A percentile compares a stretch with the other conserved stretches of the same genome.
Evolutionary conservation across 495 filamentous ascomycete genomes (phyloP).

Genomic region (Penicillium pulvis): DNA sequence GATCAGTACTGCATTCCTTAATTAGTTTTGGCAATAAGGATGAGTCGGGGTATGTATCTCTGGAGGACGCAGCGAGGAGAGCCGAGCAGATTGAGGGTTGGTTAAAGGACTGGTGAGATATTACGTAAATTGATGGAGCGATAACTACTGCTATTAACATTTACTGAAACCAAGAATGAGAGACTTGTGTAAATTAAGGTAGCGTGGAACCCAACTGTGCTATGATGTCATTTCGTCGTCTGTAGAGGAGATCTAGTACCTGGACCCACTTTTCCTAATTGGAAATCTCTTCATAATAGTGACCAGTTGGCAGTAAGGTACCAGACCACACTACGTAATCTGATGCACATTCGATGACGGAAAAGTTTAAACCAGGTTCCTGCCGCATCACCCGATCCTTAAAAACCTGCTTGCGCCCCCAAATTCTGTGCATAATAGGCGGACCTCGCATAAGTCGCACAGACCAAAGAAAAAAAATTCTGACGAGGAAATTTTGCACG

Average conservation of each 20-base stretch:
- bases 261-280: not conserved
- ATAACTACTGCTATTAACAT: not conserved
- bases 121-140: not conserved
- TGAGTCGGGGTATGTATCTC: slow-evolving; percentile 5
- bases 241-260: no score
- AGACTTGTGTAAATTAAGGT: no score
- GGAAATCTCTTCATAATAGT: not conserved
- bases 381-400: not conserved
- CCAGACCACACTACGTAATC: not conserved
- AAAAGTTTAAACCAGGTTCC: not conserved
- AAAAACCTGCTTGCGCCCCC: not conserved
- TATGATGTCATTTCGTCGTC: no score
- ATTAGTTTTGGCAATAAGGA: not conserved
- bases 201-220: no score
- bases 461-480: slow-evolving; percentile 2
- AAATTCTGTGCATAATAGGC: not conserved
- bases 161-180: not conserved
- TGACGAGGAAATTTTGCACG: slow-evolving; percentile 4
- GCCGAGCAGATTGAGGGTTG: not conserved
- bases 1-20: slow-evolving; percentile 4
- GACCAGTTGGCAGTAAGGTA: not conserved
- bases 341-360: not conserved
- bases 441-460: not conserved
- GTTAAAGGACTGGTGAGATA: not conserved
- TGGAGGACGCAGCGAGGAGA: slow-evolving; percentile 4